Conservation (phyloP, 2,329 filamentous ascomycete genomes). For the Neonectria coccinea region DNA sequence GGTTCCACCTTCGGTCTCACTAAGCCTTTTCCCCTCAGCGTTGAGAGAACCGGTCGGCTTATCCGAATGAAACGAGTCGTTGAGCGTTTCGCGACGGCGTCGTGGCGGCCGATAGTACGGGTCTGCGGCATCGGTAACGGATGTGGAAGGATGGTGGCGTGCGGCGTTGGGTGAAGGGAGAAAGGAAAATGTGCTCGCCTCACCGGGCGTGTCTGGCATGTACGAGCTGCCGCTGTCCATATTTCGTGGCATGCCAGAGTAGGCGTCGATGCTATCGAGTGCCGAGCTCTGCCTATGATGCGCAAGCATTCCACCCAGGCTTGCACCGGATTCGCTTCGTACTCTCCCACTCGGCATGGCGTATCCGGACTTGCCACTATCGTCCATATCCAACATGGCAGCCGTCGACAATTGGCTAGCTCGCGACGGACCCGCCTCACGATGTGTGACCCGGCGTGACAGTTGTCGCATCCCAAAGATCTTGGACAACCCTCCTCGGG, state of each 20-base stretch:
- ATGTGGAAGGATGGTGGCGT: slow-evolving; percentile 58
- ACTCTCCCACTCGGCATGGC: slow-evolving; percentile 65
- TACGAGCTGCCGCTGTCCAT: slow-evolving; percentile 72
- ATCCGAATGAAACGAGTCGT: slow-evolving; percentile 50
- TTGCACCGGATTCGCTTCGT: slow-evolving; percentile 71
- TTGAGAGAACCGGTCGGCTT: slow-evolving; percentile 45
- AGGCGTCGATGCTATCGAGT: slow-evolving; percentile 63
- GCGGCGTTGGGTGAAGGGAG: slow-evolving; percentile 68
- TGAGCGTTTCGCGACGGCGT: slow-evolving; percentile 72
- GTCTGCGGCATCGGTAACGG: slow-evolving; percentile 69
- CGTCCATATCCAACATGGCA: slow-evolving; percentile 80
- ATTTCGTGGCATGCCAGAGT: slow-evolving; percentile 59
- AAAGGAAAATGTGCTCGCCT: slow-evolving; percentile 79
- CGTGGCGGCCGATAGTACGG: slow-evolving; percentile 92
- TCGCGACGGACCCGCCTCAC: slow-evolving; percentile 73
- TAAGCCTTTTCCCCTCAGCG: slow-evolving; percentile 53
- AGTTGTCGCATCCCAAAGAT: slow-evolving; percentile 93
- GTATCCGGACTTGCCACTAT: slow-evolving; percentile 72
- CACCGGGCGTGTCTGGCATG: slow-evolving; percentile 79
- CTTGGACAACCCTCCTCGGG: slow-evolving; percentile 86
- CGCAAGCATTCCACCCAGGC: slow-evolving; percentile 63
- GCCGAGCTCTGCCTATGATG: slow-evolving; percentile 63
- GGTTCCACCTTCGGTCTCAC: slow-evolving; percentile 48
- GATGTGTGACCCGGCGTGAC: slow-evolving; percentile 76
- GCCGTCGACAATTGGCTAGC: slow-evolving; percentile 86